phyloP scores from a whole-genome alignment of 2,329 filamentous ascomycete species.

The Botryotinia calthae region DNA sequence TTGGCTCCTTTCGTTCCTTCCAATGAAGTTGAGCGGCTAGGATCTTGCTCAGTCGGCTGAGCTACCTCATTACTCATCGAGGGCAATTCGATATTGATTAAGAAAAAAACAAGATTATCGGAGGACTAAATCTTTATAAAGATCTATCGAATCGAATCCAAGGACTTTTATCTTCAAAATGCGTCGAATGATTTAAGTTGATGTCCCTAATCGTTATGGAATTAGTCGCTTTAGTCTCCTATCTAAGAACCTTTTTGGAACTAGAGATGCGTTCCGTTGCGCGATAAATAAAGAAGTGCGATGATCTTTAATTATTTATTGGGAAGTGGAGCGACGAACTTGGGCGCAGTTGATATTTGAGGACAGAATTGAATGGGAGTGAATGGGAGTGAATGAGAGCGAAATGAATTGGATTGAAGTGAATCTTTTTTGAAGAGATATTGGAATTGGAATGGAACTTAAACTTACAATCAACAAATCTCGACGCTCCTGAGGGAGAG shows the following conservation, averaged over 20 bases:
- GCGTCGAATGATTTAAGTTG: slow-evolving; percentile 27
- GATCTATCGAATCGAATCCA: slow-evolving; percentile 17
- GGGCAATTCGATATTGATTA: slow-evolving; percentile 33
- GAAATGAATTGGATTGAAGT: neutral
- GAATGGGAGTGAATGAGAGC: neutral
- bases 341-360: neutral
- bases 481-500: slow-evolving; percentile 19
- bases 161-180: slow-evolving; percentile 24
- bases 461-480: slow-evolving; percentile 22
- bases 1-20: slow-evolving; percentile 35
- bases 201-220: slow-evolving; percentile 18
- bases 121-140: slow-evolving; percentile 14
- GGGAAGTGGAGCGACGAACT: neutral
- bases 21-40: slow-evolving; percentile 35
- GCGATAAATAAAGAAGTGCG: slow-evolving; percentile 12
- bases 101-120: slow-evolving; percentile 19
- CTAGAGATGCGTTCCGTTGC: slow-evolving; percentile 6
- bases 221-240: slow-evolving; percentile 16
- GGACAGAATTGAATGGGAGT: neutral
- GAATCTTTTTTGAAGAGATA: neutral
- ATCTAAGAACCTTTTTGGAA: slow-evolving; percentile 2
- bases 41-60: slow-evolving; percentile 39
- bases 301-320: neutral
- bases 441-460: slow-evolving; percentile 1
- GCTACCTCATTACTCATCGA: slow-evolving; percentile 42